Evolutionary conservation across 1,284 basidiomycete genomes (phyloP), one percentile per base, ranked within the genome.

Genomic region (Cutaneotrichosporon sp.): DNA sequence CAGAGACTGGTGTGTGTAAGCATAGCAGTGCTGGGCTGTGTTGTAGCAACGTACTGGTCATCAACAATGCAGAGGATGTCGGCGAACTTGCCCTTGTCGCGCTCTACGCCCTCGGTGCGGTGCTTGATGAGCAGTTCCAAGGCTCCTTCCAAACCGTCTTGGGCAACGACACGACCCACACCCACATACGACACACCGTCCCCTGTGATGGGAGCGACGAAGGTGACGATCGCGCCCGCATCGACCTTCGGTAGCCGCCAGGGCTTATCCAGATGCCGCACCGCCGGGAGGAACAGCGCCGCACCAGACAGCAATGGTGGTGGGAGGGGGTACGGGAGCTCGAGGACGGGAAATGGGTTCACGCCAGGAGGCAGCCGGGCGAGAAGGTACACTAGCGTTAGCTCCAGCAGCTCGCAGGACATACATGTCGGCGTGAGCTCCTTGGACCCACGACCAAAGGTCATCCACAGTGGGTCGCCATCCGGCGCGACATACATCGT

Each of bases 381-480:
- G 10, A 73, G 61, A 4, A 65, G 52, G 37, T 54, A 66, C 19
- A 71, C 69, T 72, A 84, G 2, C n/a, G 27, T 45, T 27, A 54
- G 49, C 34, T 25, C 1, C 17, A 7, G 2, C 34, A 1, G 35
- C 47, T 10, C 12, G 3, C 29, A 2, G n/a, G 14, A 56, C 63
- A 12, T 61, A 83, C 84, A 75, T 35, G 87, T 86, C 11, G 87
- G 87, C 37, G 89, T 80, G 25, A 76, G 57, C 81, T 83, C 51
- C 81, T 81, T 52, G 76, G 79, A 65, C 8, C 62, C 66, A 16
- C 67, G 51, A 33, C 86, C 87, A 27, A 87, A 69, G 0, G 82
- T 82, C 68, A 91, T 87, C 88, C 89, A 91, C 20, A 91, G 74
- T 2, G 88, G 88, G 64, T 88, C 83, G 12, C 87, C 86, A 24